These are phyloP conservation scores for Alternaria hordeiaustralica DNA, from an alignment of 2,329 filamentous ascomycete genomes.

Conservation along the genomic window DNA sequence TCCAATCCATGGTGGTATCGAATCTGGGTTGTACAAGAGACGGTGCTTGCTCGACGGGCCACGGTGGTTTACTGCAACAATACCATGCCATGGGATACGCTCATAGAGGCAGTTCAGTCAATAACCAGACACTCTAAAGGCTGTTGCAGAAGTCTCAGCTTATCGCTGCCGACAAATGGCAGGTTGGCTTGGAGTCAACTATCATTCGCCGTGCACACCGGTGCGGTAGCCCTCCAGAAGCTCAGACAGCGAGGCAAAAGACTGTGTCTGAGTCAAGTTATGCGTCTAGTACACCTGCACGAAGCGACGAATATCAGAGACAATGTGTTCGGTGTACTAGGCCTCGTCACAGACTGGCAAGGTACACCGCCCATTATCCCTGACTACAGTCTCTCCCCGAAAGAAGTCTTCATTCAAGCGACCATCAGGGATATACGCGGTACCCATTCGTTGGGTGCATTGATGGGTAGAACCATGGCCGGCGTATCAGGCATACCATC, in stretches of 20 bases:
- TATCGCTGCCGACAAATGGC: not conserved
- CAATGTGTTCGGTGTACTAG: conserved; percentile 18
- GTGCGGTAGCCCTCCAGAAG: not conserved
- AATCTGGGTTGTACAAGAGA: conserved; percentile 24
- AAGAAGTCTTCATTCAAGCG: conserved; percentile 1
- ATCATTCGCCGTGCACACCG: not conserved
- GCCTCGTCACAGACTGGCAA: conserved; percentile 17
- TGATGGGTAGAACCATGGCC: not conserved
- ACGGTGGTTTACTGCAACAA: conserved; percentile 12
- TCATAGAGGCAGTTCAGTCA: conserved; percentile 3
- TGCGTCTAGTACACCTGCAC: not conserved
- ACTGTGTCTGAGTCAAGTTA: not conserved
- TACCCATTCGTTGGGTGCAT: not conserved
- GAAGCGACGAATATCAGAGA: conserved; percentile 18
- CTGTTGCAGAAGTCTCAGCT: not conserved
- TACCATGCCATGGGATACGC: conserved; percentile 13
- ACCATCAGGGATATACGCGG: not conserved
- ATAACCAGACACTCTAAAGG: not conserved
- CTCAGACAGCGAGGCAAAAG: not conserved
- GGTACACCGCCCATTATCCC: conserved; percentile 4
- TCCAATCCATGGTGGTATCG: conserved; percentile 12
- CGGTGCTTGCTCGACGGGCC: conserved; percentile 16
- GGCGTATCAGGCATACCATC: not conserved
- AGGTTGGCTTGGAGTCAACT: not conserved
- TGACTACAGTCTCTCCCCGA: not conserved